A percentile compares a stretch with the other conserved stretches of the same genome.
Conservation (phyloP, 2,329 filamentous ascomycete genomes). For the Alternaria gaisen region DNA sequence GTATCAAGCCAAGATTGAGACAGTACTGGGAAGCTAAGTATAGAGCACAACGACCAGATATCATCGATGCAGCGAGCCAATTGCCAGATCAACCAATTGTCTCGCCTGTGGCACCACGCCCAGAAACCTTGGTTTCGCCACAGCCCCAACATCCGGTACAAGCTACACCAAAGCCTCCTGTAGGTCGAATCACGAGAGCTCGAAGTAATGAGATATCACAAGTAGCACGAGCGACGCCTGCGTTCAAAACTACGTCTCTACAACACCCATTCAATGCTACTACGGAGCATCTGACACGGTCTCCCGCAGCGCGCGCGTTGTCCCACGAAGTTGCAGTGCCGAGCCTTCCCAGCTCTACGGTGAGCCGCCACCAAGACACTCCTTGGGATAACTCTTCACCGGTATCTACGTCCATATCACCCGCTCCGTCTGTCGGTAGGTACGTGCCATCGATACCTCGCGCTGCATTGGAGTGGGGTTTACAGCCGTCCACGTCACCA, state of each 20-base stretch:
- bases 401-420: not conserved
- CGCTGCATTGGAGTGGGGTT: not conserved
- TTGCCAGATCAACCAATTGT: not conserved
- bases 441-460: not conserved
- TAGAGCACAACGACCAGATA: not conserved
- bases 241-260: not conserved
- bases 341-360: not conserved
- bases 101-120: not conserved
- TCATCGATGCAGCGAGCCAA: not conserved
- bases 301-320: not conserved
- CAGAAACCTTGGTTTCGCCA: too few relatives aligned
- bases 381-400: not conserved
- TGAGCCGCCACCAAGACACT: not conserved
- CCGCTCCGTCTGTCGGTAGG: not conserved
- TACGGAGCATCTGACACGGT: too few relatives aligned
- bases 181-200: not conserved
- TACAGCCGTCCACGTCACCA: not conserved
- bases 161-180: not conserved
- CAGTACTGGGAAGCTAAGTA: slow-evolving; percentile 13
- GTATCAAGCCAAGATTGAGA: slow-evolving; percentile 5
- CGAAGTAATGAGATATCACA: not conserved
- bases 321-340: accelerated
- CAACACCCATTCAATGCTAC: not conserved
- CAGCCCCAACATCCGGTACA: not conserved
- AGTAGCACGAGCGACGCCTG: not conserved